phyloP scores from a whole-genome alignment of 129 eudicot species.

The Helianthus annuus region DNA sequence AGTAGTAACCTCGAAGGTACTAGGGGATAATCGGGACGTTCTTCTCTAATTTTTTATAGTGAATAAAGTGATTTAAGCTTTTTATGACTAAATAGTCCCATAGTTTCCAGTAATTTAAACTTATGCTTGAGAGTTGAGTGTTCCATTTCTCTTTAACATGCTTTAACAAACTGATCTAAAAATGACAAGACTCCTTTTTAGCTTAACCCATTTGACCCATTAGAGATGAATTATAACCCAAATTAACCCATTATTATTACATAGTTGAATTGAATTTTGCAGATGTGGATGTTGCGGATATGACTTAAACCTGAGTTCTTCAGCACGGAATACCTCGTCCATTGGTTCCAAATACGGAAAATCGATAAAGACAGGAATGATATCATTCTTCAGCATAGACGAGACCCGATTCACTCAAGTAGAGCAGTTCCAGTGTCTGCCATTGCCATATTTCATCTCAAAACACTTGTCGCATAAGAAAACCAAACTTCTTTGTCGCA shows the following conservation, averaged over 20 bases:
- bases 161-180: too few relatives aligned
- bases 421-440: conserved; percentile 56
- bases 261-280: conserved; percentile 24
- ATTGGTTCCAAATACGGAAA: conserved; percentile 89
- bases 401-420: conserved; percentile 79
- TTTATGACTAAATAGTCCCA: not conserved
- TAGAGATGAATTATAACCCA: not conserved
- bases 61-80: not conserved
- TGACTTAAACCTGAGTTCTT: conserved; percentile 79
- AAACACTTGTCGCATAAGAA: conserved; percentile 64
- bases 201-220: not conserved
- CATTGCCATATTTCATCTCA: conserved; percentile 60
- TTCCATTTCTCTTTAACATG: too few relatives aligned
- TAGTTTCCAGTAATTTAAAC: not conserved
- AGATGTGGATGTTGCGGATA: conserved; percentile 94
- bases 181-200: not conserved
- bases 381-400: conserved; percentile 69
- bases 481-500: conserved; percentile 79
- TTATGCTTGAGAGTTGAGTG: too few relatives aligned
- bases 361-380: conserved; percentile 77
- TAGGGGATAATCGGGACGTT: not conserved
- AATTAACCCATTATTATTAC: not conserved
- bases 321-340: conserved; percentile 71
- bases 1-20: not conserved
- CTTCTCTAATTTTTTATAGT: not conserved